These are phyloP conservation scores for Adansonia digitata DNA, from an alignment of 345 rosid species.

Conservation along the genomic window DNA sequence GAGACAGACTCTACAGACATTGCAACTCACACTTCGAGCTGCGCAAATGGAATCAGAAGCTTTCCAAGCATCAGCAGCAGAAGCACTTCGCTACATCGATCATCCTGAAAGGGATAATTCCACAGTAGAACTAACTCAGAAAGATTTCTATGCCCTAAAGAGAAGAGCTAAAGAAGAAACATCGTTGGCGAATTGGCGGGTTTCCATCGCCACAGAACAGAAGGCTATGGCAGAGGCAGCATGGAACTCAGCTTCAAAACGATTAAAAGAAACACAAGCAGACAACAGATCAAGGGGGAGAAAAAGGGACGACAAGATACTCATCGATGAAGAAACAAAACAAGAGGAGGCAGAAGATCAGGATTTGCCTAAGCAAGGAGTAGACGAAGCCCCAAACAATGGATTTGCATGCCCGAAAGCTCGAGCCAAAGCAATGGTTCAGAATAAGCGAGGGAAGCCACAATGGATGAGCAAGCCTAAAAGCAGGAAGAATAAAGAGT, in stretches of 20 bases:
- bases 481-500: constrained; percentile 10
- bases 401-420: constrained; percentile 28
- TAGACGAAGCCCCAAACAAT: not conserved
- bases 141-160: constrained; percentile 35
- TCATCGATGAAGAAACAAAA: not conserved
- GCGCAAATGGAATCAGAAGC: constrained; percentile 42
- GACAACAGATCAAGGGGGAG: constrained; percentile 1
- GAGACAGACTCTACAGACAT: constrained; percentile 39
- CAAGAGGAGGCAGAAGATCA: constrained; percentile 17
- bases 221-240: constrained; percentile 38
- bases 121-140: constrained; percentile 23
- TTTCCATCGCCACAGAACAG: constrained; percentile 42
- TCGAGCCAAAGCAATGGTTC: constrained; percentile 14
- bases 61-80: constrained; percentile 26
- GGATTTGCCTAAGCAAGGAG: constrained; percentile 1
- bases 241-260: constrained; percentile 26
- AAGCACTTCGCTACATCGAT: constrained; percentile 21
- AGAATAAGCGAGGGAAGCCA: constrained; percentile 1
- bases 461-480: constrained; percentile 8
- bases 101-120: constrained; percentile 15
- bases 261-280: constrained; percentile 19
- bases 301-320: not conserved
- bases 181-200: constrained; percentile 38
- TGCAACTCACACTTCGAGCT: constrained; percentile 35
- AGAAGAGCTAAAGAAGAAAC: constrained; percentile 40